These are phyloP conservation scores for Pleurotus ostreatus DNA, from an alignment of 768 basidiomycete genomes.

Conservation along the genomic window DNA sequence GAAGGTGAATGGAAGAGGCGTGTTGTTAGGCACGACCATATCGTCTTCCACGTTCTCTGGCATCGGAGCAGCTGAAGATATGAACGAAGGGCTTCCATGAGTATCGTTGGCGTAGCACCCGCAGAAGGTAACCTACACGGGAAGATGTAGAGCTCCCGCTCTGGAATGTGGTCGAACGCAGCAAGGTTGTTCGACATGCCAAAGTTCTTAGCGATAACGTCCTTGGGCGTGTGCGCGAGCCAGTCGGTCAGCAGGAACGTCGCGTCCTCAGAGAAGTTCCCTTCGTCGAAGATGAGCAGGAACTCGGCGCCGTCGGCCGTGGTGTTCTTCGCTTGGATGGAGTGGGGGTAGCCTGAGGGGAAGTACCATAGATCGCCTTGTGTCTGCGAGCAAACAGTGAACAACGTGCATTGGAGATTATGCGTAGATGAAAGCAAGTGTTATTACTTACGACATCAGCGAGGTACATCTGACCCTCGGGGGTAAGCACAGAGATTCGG, in stretches of 20 bases:
- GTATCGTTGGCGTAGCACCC: slow-evolving; percentile 14
- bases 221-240: slow-evolving; percentile 56
- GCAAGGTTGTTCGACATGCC: slow-evolving; percentile 32
- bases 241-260: slow-evolving; percentile 66
- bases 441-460: slow-evolving; percentile 43
- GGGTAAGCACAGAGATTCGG: slow-evolving; percentile 47
- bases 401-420: not conserved
- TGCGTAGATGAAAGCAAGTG: not conserved
- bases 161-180: slow-evolving; percentile 53
- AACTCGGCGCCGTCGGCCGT: slow-evolving; percentile 47
- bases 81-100: too few relatives aligned
- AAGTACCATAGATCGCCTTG: slow-evolving; percentile 55
- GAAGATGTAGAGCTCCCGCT: slow-evolving; percentile 51
- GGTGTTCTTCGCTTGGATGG: slow-evolving; percentile 48
- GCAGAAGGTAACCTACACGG: slow-evolving; percentile 21
- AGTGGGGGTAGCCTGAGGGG: slow-evolving; percentile 53
- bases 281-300: slow-evolving; percentile 41
- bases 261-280: slow-evolving; percentile 49
- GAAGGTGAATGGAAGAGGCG: slow-evolving; percentile 51
- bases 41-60: slow-evolving; percentile 35
- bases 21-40: slow-evolving; percentile 45
- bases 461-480: slow-evolving; percentile 47
- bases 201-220: slow-evolving; percentile 66
- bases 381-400: slow-evolving; percentile 10
- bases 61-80: slow-evolving; percentile 23